A percentile compares a stretch with the other conserved stretches of the same genome.
phyloP scores from a whole-genome alignment of 2,329 filamentous ascomycete genomes.

The Ophiostoma ips region DNA sequence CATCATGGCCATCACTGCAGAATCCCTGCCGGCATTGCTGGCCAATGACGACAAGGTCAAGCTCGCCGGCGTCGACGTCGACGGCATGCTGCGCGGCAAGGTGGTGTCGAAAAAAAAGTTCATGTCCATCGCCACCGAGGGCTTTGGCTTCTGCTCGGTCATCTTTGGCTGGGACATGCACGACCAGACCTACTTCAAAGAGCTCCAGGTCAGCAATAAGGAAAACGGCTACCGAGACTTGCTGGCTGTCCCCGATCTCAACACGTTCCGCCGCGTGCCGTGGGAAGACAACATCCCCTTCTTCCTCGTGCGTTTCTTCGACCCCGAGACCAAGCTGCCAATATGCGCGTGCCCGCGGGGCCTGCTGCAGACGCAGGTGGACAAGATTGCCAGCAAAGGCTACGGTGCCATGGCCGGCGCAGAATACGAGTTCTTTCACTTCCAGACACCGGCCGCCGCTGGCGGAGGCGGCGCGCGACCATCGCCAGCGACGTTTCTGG shows the following conservation, averaged over 20 bases:
- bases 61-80: constrained; percentile 74
- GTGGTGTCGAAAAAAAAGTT: constrained; percentile 90
- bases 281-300: constrained; percentile 83
- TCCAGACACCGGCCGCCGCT: constrained; percentile 48
- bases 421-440: constrained; percentile 93
- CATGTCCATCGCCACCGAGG: constrained; percentile 61
- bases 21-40: constrained; percentile 53
- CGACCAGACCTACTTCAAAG: constrained; percentile 74
- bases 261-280: constrained; percentile 67
- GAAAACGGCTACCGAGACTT: constrained; percentile 83
- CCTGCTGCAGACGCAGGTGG: constrained; percentile 52
- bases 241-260: constrained; percentile 66
- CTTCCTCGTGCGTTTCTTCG: constrained; percentile 70
- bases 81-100: constrained; percentile 79
- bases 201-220: constrained; percentile 77
- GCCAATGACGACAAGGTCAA: constrained; percentile 67
- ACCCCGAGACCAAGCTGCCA: constrained; percentile 60
- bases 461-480: constrained; percentile 17
- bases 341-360: constrained; percentile 70
- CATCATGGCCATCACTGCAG: constrained; percentile 35
- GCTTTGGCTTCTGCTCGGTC: constrained; percentile 89
- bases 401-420: constrained; percentile 81
- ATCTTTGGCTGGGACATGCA: constrained; percentile 98
- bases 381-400: constrained; percentile 53
- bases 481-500: constrained; percentile 60